Percentiles rank a stretch among this genome's conserved stretches.
These are phyloP conservation scores for Oxytropis ochrocephala DNA, from an alignment of 306 rosid species.

Conservation along the genomic window DNA sequence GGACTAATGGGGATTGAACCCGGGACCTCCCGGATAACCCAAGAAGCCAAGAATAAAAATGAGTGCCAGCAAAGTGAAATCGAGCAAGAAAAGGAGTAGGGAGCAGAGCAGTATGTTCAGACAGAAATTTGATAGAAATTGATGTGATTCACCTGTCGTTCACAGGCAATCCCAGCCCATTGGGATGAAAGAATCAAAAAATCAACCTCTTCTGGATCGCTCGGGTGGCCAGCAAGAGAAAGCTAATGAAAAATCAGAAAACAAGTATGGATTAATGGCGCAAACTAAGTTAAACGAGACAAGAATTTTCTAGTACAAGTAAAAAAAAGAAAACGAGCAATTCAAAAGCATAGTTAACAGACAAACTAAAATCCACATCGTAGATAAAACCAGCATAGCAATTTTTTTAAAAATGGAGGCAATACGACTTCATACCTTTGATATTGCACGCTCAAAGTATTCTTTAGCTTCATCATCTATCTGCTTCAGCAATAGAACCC, in stretches of 20 bases:
- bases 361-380: neutral
- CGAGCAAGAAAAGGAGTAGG: too few species aligned
- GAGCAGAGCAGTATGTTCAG: too few species aligned
- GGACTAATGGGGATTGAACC: too few species aligned
- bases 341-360: neutral
- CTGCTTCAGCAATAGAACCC: conserved; percentile 59
- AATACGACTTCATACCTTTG: conserved; percentile 41
- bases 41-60: too few species aligned
- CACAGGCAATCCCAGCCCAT: conserved; percentile 81
- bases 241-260: conserved; percentile 45
- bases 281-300: conserved; percentile 4
- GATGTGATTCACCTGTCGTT: conserved; percentile 61
- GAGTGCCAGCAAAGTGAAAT: too few species aligned
- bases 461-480: conserved; percentile 49
- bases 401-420: neutral
- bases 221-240: conserved; percentile 46
- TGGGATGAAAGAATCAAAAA: conserved; percentile 78
- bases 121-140: neutral
- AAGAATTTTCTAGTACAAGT: neutral
- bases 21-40: too few species aligned
- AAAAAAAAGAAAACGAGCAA: neutral
- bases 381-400: conserved; percentile 5
- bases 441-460: conserved; percentile 64
- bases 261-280: conserved; percentile 7
- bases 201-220: conserved; percentile 52